Conservation (phyloP, 2,329 filamentous ascomycete genomes). For the Parascedosporium putredinis region DNA sequence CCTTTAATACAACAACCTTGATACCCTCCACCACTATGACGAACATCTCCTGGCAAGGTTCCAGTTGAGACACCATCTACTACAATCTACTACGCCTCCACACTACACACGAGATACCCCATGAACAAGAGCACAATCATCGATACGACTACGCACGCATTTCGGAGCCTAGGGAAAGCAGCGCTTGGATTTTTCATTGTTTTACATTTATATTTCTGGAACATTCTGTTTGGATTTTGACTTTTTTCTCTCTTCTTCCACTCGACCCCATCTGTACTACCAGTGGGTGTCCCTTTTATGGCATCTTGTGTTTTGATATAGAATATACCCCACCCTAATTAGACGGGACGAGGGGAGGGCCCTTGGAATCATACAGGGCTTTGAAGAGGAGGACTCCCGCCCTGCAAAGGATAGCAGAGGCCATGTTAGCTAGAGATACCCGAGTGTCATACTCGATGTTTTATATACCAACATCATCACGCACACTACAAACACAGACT, state of each 20-base stretch:
- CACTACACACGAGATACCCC: too few species aligned
- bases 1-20: constrained; percentile 2
- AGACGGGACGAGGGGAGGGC: background rate
- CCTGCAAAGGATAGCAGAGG: background rate
- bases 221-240: too few species aligned
- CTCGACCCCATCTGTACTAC: too few species aligned
- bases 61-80: constrained; percentile 9
- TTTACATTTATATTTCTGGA: background rate
- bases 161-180: constrained; percentile 1
- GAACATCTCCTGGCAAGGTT: constrained; percentile 8
- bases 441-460: background rate
- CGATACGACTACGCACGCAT: constrained; percentile 5
- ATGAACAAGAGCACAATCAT: background rate
- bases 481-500: too few species aligned
- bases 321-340: background rate
- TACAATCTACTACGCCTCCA: too few species aligned
- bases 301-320: background rate
- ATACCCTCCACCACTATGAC: constrained; percentile 2
- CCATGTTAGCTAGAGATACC: background rate
- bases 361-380: background rate
- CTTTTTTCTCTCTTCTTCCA: too few species aligned
- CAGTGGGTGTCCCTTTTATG: too few species aligned
- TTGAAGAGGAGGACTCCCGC: background rate
- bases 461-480: background rate
- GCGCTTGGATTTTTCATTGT: background rate